These are phyloP conservation scores for Lipomyces orientalis DNA, from an alignment of 805 yeast species.

Conservation along the genomic window DNA sequence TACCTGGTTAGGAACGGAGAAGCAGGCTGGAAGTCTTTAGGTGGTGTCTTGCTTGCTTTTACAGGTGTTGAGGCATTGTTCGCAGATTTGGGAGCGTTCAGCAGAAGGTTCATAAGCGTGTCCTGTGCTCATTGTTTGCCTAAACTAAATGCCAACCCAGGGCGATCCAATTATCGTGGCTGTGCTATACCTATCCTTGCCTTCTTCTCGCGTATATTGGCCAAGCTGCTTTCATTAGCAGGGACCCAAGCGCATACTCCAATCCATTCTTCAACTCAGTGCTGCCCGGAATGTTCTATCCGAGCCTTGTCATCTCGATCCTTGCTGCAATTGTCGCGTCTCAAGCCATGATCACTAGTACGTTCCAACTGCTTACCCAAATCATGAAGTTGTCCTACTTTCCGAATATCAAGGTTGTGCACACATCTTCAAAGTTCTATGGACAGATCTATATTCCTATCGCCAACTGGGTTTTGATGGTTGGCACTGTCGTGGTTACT, in stretches of 20 bases:
- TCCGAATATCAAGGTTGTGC: slow-evolving; percentile 54
- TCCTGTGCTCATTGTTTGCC: slow-evolving; percentile 30
- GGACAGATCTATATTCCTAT: slow-evolving; percentile 60
- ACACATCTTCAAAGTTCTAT: slow-evolving; percentile 51
- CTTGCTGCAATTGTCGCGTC: slow-evolving; percentile 58
- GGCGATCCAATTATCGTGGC: slow-evolving; percentile 56
- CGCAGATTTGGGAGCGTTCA: slow-evolving; percentile 64
- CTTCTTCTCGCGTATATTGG: slow-evolving; percentile 59
- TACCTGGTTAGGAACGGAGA: slow-evolving; percentile 49
- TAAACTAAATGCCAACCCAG: no score
- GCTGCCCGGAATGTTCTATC: not conserved
- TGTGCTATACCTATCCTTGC: slow-evolving; percentile 56
- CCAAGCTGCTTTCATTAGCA: slow-evolving; percentile 54
- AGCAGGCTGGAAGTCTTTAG: slow-evolving; percentile 46
- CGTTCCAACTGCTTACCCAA: slow-evolving; percentile 57
- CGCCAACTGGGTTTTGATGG: slow-evolving; percentile 56
- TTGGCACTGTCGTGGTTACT: slow-evolving; percentile 57
- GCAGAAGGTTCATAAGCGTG: slow-evolving; percentile 38
- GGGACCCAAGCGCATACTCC: slow-evolving; percentile 22
- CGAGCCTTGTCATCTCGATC: slow-evolving; percentile 47
- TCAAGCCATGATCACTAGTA: slow-evolving; percentile 62
- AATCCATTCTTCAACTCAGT: slow-evolving; percentile 31
- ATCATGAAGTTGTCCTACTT: slow-evolving; percentile 59
- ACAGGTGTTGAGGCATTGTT: slow-evolving; percentile 69
- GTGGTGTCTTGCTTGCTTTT: slow-evolving; percentile 58